Evolutionary conservation across 345 rosid species (phyloP).

Genomic region (Salix udensis): DNA sequence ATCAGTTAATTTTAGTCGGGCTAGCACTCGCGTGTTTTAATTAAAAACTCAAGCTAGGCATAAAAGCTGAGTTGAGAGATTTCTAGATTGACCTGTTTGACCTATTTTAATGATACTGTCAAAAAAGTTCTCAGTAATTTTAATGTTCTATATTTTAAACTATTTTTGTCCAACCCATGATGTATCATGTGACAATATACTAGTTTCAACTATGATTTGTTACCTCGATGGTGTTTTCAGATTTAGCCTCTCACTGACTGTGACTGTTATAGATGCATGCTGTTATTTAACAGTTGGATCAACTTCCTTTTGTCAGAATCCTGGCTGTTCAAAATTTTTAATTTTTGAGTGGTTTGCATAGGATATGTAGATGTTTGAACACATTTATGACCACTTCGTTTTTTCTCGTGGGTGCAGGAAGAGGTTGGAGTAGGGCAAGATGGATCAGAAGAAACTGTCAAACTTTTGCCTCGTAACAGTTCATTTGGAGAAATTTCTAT

Average conservation of each 20-base stretch:
- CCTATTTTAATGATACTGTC: too few relatives aligned
- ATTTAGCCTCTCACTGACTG: background rate
- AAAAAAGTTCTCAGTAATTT: too few relatives aligned
- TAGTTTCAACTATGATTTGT: too few relatives aligned
- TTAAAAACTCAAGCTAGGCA: too few relatives aligned
- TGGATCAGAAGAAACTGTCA: conserved; percentile 70
- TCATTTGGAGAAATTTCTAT: conserved; percentile 88
- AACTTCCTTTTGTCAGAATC: background rate
- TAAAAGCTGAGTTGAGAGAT: too few relatives aligned
- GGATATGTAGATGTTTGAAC: conserved; percentile 4
- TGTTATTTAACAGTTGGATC: background rate
- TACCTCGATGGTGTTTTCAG: background rate
- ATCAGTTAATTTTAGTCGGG: too few relatives aligned
- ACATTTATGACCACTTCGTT: background rate
- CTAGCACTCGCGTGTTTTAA: too few relatives aligned
- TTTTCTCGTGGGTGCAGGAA: conserved; percentile 42
- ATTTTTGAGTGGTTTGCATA: background rate
- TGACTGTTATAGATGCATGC: background rate
- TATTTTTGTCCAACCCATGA: too few relatives aligned
- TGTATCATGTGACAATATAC: too few relatives aligned
- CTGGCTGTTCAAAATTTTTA: background rate
- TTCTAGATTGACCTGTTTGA: too few relatives aligned
- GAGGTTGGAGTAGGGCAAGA: conserved; percentile 60
- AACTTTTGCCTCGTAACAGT: conserved; percentile 51
- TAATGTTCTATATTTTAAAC: too few relatives aligned